These are phyloP conservation scores for Hyaloscypha hepaticicola DNA, from an alignment of 495 filamentous ascomycete species.

Conservation along the genomic window DNA sequence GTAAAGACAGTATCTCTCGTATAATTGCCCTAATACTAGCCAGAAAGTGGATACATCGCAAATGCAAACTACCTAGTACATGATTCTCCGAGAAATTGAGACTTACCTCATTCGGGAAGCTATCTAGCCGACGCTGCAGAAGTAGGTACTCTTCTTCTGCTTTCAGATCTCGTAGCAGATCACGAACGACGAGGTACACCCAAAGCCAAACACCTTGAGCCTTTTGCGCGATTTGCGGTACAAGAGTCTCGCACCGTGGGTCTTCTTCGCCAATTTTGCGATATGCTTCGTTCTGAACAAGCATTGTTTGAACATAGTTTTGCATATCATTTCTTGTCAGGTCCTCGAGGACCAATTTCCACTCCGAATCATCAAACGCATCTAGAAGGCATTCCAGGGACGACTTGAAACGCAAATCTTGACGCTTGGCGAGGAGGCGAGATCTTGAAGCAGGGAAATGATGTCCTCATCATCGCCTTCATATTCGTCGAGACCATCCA, in stretches of 20 bases:
- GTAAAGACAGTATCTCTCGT: too few species aligned
- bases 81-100: too few species aligned
- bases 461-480: background rate
- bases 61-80: too few species aligned
- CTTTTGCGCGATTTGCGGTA: background rate
- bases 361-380: background rate
- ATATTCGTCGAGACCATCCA: background rate
- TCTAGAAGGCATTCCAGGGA: background rate
- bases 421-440: background rate
- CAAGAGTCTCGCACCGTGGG: background rate
- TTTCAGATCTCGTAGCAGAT: background rate
- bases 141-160: background rate
- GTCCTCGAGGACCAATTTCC: background rate
- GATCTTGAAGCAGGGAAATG: background rate
- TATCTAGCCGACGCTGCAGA: background rate
- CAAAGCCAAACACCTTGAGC: background rate
- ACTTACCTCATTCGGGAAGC: background rate
- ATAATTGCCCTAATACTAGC: too few species aligned
- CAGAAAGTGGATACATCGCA: too few species aligned
- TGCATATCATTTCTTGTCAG: background rate
- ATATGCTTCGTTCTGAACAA: background rate
- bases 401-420: conserved; percentile 1
- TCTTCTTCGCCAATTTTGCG: background rate
- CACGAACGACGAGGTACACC: background rate
- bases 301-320: background rate